phyloP scores from a whole-genome alignment of 164 flowering plant species.

The Magnolia kwangsiensis region DNA sequence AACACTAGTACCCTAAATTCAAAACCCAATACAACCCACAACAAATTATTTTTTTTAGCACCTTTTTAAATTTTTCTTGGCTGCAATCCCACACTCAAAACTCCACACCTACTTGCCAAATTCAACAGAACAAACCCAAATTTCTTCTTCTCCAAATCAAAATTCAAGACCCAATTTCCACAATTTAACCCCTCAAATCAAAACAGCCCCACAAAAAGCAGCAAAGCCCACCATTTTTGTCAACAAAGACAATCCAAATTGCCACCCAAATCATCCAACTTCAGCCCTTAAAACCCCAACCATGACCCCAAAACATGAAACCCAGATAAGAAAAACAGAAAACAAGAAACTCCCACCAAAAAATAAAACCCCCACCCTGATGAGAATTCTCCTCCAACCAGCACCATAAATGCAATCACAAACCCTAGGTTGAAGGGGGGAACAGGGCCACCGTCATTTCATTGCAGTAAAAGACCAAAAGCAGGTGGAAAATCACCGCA shows the following conservation, averaged over 20 bases:
- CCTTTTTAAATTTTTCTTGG: too few relatives aligned
- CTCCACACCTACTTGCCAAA: too few relatives aligned
- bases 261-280: slow-evolving; percentile 3
- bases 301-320: background rate
- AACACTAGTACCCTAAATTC: background rate
- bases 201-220: background rate
- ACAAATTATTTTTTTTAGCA: too few relatives aligned
- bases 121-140: background rate
- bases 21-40: background rate
- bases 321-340: background rate
- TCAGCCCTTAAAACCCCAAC: slow-evolving; percentile 6
- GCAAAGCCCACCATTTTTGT: slow-evolving; percentile 14
- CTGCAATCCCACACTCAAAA: too few relatives aligned
- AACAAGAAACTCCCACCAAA: slow-evolving; percentile 1
- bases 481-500: background rate
- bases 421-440: slow-evolving; percentile 9
- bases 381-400: slow-evolving; percentile 2
- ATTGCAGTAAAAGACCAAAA: slow-evolving; percentile 8
- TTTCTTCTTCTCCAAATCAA: background rate
- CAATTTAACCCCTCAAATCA: background rate
- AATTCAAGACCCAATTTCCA: slow-evolving; percentile 7
- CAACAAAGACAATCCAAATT: slow-evolving; percentile 15
- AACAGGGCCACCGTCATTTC: slow-evolving; percentile 14
- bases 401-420: slow-evolving; percentile 3
- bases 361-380: slow-evolving; percentile 6